These are phyloP conservation scores for Debaryomyces fabryi DNA, from an alignment of 1,139 yeast species.

Conservation along the genomic window DNA sequence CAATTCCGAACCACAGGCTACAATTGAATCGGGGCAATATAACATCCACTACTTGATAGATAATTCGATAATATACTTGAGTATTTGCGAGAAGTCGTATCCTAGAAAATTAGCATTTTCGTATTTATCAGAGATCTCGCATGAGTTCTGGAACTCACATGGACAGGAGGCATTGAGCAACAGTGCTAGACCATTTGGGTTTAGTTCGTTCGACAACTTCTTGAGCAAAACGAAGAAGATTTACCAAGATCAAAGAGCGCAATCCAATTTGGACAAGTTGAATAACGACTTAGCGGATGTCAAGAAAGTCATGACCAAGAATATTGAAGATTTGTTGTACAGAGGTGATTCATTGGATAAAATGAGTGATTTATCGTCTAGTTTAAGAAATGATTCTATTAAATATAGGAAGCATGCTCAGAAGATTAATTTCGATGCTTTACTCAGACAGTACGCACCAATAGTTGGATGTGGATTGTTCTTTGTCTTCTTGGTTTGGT, in stretches of 20 bases:
- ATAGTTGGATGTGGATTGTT: slow-evolving; percentile 72
- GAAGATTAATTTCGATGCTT: slow-evolving; percentile 85
- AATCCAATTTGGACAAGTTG: slow-evolving; percentile 80
- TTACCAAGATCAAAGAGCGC: slow-evolving; percentile 90
- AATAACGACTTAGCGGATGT: slow-evolving; percentile 92
- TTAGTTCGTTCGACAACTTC: slow-evolving; percentile 80
- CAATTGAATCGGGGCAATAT: slow-evolving; percentile 76
- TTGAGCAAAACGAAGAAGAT: slow-evolving; percentile 85
- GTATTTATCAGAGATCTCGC: slow-evolving; percentile 77
- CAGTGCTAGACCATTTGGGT: slow-evolving; percentile 83
- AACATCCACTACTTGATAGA: slow-evolving; percentile 75
- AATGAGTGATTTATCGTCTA: slow-evolving; percentile 86
- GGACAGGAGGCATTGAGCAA: slow-evolving; percentile 68
- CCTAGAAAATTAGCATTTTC: slow-evolving; percentile 91
- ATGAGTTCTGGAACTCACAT: slow-evolving; percentile 80
- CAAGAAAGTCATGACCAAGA: slow-evolving; percentile 92
- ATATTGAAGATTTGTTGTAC: slow-evolving; percentile 89
- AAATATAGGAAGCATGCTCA: slow-evolving; percentile 91
- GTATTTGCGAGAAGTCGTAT: slow-evolving; percentile 75
- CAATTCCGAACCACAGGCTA: slow-evolving; percentile 82
- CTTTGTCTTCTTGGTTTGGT: slow-evolving; percentile 81
- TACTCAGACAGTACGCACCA: slow-evolving; percentile 88
- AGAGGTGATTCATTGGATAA: slow-evolving; percentile 93
- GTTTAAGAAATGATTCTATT: slow-evolving; percentile 78
- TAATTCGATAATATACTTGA: slow-evolving; percentile 70